phyloP scores from a whole-genome alignment of 2,329 filamentous ascomycete genomes.

The Cercospora berteroae region DNA sequence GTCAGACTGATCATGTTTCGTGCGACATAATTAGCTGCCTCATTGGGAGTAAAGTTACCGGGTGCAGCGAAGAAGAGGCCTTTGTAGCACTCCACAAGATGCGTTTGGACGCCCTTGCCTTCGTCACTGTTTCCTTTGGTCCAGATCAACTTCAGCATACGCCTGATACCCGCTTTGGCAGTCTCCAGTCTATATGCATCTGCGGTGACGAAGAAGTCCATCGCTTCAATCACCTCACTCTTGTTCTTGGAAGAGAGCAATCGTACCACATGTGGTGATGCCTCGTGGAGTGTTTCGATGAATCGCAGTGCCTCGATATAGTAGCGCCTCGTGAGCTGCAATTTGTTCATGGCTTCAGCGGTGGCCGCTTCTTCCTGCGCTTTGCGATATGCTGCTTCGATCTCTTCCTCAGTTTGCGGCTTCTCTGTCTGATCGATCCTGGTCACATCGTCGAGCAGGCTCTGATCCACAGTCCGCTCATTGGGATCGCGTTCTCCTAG shows the following conservation, averaged over 20 bases:
- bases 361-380: slow-evolving; percentile 84
- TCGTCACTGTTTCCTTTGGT: slow-evolving; percentile 99
- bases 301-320: slow-evolving; percentile 92
- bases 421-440: slow-evolving; percentile 66
- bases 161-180: slow-evolving; percentile 84
- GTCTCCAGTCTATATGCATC: slow-evolving; percentile 96
- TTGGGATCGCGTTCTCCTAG: slow-evolving; percentile 63
- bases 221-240: slow-evolving; percentile 96
- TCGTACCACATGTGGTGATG: slow-evolving; percentile 77
- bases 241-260: slow-evolving; percentile 93
- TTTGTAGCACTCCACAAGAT: slow-evolving; percentile 95
- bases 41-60: slow-evolving; percentile 80
- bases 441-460: slow-evolving; percentile 83
- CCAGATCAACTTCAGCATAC: slow-evolving; percentile 97
- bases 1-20: slow-evolving; percentile 99
- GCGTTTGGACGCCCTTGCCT: slow-evolving; percentile 94
- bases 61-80: slow-evolving; percentile 95
- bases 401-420: slow-evolving; percentile 76
- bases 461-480: slow-evolving; percentile 70
- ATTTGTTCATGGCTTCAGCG: slow-evolving; percentile 80
- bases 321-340: slow-evolving; percentile 84
- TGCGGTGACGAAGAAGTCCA: slow-evolving; percentile 95
- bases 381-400: slow-evolving; percentile 69
- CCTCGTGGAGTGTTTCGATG: slow-evolving; percentile 84
- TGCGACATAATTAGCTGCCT: slow-evolving; percentile 91